These are phyloP conservation scores for Colletotrichum sidae DNA, from an alignment of 2,329 filamentous ascomycete genomes.

Conservation along the genomic window DNA sequence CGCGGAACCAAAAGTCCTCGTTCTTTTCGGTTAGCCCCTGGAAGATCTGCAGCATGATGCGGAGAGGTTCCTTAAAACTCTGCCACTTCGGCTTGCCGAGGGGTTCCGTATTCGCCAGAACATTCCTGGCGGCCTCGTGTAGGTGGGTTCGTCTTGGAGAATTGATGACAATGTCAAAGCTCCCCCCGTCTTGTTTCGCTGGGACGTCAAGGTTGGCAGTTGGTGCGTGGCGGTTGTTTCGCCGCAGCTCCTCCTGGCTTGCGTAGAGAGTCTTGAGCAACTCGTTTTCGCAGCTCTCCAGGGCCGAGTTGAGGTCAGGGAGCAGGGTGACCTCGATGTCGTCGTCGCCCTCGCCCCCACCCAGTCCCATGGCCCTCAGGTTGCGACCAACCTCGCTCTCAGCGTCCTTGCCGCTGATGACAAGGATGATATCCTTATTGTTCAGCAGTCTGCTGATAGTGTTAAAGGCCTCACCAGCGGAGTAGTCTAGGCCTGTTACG, in stretches of 20 bases:
- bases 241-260: slow-evolving; percentile 70
- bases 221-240: slow-evolving; percentile 55
- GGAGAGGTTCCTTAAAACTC: slow-evolving; percentile 88
- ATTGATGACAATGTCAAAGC: slow-evolving; percentile 67
- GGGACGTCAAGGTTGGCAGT: slow-evolving; percentile 63
- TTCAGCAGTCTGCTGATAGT: slow-evolving; percentile 87
- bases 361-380: slow-evolving; percentile 86
- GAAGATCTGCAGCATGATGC: slow-evolving; percentile 95
- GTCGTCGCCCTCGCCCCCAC: slow-evolving; percentile 76
- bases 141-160: slow-evolving; percentile 86
- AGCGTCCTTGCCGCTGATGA: slow-evolving; percentile 85
- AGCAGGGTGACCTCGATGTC: slow-evolving; percentile 83
- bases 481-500: slow-evolving; percentile 95
- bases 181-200: slow-evolving; percentile 47
- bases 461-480: slow-evolving; percentile 93
- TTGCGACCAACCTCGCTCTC: slow-evolving; percentile 81
- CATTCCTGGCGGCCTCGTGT: slow-evolving; percentile 80
- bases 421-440: slow-evolving; percentile 81
- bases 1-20: slow-evolving; percentile 95
- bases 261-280: slow-evolving; percentile 84
- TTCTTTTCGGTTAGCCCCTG: slow-evolving; percentile 86
- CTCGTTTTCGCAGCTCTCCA: slow-evolving; percentile 96
- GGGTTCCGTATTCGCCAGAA: slow-evolving; percentile 75
- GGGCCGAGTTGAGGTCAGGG: slow-evolving; percentile 89
- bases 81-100: slow-evolving; percentile 77